Conservation (phyloP, 2,329 filamentous ascomycete genomes). For the Sclerotinia spermophila region DNA sequence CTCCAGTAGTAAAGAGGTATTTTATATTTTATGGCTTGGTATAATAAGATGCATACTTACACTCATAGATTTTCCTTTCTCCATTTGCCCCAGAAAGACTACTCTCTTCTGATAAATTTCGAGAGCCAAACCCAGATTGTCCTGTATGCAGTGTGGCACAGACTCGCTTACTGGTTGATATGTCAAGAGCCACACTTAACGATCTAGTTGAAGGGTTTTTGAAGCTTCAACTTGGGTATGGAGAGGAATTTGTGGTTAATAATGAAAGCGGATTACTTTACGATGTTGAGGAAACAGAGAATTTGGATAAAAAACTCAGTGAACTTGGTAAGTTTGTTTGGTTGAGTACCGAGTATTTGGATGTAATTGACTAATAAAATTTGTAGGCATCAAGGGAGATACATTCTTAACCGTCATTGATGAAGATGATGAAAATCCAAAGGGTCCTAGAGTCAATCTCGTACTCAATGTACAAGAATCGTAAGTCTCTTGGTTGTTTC, state of each 20-base stretch:
- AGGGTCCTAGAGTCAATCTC: constrained; percentile 77
- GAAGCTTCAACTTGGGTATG: constrained; percentile 67
- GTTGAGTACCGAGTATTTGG: neutral
- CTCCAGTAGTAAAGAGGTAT: constrained; percentile 68
- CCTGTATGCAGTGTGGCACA: constrained; percentile 77
- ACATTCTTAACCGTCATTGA: constrained; percentile 82
- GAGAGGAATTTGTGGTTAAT: constrained; percentile 75
- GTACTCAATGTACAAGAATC: constrained; percentile 65
- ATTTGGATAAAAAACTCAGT: constrained; percentile 72
- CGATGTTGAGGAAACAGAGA: constrained; percentile 84
- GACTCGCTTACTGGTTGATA: constrained; percentile 63
- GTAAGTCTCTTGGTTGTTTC: constrained; percentile 42
- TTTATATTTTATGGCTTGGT: constrained; percentile 19
- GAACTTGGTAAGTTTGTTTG: constrained; percentile 59
- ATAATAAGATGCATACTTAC: constrained; percentile 17
- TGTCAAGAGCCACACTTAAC: constrained; percentile 67
- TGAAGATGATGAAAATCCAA: constrained; percentile 68
- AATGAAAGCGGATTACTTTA: constrained; percentile 77
- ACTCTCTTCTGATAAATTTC: constrained; percentile 53
- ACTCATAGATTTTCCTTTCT: constrained; percentile 68
- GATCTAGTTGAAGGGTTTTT: constrained; percentile 77
- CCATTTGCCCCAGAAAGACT: constrained; percentile 57
- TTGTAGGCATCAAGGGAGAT: constrained; percentile 61
- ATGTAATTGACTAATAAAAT: neutral
- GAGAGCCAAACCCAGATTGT: constrained; percentile 74